Base-by-base conservation (phyloP, 306 rosid species). In the Lablab purpureus region DNA sequence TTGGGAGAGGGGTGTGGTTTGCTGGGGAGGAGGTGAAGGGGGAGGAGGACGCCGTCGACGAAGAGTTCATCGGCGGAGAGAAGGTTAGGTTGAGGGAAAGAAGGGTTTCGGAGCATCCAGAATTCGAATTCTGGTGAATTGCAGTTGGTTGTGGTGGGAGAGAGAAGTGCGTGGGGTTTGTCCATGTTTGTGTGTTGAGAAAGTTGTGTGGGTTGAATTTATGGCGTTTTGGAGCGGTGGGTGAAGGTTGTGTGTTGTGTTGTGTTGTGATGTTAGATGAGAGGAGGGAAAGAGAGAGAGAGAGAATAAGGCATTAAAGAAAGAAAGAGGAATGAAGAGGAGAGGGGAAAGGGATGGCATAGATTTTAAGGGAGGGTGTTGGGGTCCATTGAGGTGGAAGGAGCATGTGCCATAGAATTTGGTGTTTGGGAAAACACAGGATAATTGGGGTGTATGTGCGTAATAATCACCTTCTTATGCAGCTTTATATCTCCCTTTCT, bases 51-150 rank as follows among this genome's bases (percentile, higher is more conserved):
- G 7, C 99, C 99, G 54, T 93, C 97, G 65, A 85, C 94, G 59
- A 95, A 84, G 41, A 95, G 97, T n/a, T 95, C 89, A 9, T 95
- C 99, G 47, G 99, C 99, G 19, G 99, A 89, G 84, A 79, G 86
- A 55, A 95, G 97, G 40, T 93, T 81, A 6, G 94, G 89, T 51
- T 90, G 91, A 0, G 97, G 96, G 49, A 76, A 88, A 56, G 97
- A 91, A 0, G 99, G 98, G 89, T 93, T 93, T 56, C 94, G 91
- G 46, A 92, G 87, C 91, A 86, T 90, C 99, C 99, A 95, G 86
- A 95, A 95, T 87, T 95, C 99, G 72, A 95, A 95, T 83, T 95
- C 99, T 19, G 98, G 97, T 46, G 99, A 95, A 75, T 80, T 83
- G 22, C 92, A 89, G 21, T 78, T 71, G 25, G 84, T 41, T 56